These are phyloP conservation scores for Naganishia vishniacii DNA, from an alignment of 768 basidiomycete genomes.

Conservation along the genomic window DNA sequence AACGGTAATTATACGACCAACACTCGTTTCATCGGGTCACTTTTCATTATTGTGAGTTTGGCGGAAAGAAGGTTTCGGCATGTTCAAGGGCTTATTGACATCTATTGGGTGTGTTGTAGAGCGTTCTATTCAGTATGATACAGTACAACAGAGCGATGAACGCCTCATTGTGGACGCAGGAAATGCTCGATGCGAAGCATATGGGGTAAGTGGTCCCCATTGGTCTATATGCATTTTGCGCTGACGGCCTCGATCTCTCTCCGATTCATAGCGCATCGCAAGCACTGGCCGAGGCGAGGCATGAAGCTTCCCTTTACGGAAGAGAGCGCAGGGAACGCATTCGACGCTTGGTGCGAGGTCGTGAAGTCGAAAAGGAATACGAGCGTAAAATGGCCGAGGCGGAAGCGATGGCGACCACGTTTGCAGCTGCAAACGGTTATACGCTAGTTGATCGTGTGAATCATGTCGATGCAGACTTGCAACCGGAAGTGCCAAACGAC, in stretches of 20 bases:
- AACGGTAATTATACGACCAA: constrained; percentile 41
- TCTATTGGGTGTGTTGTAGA: too few species aligned
- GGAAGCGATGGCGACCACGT: not conserved
- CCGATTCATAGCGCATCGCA: constrained; percentile 37
- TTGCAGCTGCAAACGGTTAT: not conserved
- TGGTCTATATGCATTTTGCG: too few species aligned
- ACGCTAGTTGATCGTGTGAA: not conserved
- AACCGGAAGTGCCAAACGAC: not conserved
- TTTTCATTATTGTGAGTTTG: constrained; percentile 29
- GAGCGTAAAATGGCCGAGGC: constrained; percentile 31
- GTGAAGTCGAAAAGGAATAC: constrained; percentile 37
- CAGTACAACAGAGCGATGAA: constrained; percentile 39
- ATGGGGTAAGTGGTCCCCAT: constrained; percentile 30
- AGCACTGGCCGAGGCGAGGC: constrained; percentile 41
- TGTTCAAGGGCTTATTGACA: too few species aligned
- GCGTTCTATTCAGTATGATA: constrained; percentile 35
- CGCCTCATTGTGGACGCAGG: constrained; percentile 31
- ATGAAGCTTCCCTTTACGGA: constrained; percentile 44
- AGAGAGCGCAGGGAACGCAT: constrained; percentile 42
- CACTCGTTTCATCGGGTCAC: constrained; percentile 34
- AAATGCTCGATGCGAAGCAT: constrained; percentile 37
- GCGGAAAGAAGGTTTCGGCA: too few species aligned
- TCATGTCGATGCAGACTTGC: not conserved
- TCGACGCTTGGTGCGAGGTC: constrained; percentile 36
- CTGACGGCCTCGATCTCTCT: too few species aligned